Percentiles rank a stretch among this genome's conserved stretches.
phyloP scores from a whole-genome alignment of 129 eudicot genomes.

The Silybum marianum region DNA sequence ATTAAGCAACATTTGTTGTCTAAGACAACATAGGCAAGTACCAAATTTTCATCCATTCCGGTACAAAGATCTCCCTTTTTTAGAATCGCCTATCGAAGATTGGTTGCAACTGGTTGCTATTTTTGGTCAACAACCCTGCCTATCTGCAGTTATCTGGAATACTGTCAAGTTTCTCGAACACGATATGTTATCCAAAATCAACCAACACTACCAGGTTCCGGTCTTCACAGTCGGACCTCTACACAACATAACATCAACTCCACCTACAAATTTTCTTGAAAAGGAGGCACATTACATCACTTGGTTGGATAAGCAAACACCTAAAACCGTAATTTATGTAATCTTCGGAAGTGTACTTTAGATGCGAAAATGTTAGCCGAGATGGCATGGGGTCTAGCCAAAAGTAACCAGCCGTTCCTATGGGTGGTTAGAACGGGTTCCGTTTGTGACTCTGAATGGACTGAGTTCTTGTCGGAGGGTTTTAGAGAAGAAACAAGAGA shows the following conservation, averaged over 20 bases:
- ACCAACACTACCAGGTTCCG: slow-evolving; percentile 35
- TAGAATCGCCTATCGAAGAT: slow-evolving; percentile 16
- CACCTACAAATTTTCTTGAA: slow-evolving; percentile 27
- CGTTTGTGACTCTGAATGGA: slow-evolving; percentile 42
- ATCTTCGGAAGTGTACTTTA: slow-evolving; percentile 58
- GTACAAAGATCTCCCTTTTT: slow-evolving; percentile 51
- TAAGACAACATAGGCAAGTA: too few species aligned
- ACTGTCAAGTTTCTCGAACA: slow-evolving; percentile 42
- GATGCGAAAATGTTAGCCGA: slow-evolving; percentile 38
- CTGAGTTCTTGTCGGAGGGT: slow-evolving; percentile 43
- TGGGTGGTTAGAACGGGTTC: slow-evolving; percentile 58
- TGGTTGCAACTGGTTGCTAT: background rate
- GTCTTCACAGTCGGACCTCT: slow-evolving; percentile 58
- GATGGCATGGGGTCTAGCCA: slow-evolving; percentile 58
- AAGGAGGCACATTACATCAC: slow-evolving; percentile 45
- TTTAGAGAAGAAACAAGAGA: slow-evolving; percentile 30
- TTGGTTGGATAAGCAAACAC: slow-evolving; percentile 57
- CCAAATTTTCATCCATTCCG: slow-evolving; percentile 47
- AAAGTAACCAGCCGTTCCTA: slow-evolving; percentile 46
- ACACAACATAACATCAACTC: slow-evolving; percentile 43
- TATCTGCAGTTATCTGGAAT: slow-evolving; percentile 64
- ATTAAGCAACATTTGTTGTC: too few species aligned
- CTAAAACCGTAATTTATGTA: slow-evolving; percentile 52
- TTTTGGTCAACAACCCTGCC: slow-evolving; percentile 8
- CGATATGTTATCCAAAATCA: slow-evolving; percentile 32